Evolutionary conservation across 1,284 basidiomycete species (phyloP).

Genomic region (Pseudozyma flocculosa): DNA sequence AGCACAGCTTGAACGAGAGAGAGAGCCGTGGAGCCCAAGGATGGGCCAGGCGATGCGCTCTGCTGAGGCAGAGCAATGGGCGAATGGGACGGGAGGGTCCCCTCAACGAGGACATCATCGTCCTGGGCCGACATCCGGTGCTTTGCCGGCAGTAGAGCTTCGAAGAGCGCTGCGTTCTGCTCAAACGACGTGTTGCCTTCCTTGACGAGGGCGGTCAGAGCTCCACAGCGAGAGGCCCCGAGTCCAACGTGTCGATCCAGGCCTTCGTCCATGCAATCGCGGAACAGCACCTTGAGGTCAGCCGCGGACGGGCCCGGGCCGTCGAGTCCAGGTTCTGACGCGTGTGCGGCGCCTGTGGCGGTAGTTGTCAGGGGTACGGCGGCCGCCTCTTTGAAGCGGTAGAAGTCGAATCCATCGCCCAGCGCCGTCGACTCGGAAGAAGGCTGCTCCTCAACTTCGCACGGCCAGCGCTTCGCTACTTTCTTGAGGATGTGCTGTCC

Average conservation of each 20-base stretch:
- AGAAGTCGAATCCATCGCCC: slow-evolving; percentile 67
- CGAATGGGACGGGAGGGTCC: no score
- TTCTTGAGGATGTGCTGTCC: slow-evolving; percentile 72
- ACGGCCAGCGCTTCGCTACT: slow-evolving; percentile 60
- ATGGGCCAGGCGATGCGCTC: no score
- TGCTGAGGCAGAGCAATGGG: no score
- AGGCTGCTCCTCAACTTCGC: no score
- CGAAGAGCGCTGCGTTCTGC: slow-evolving; percentile 69
- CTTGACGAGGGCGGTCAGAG: slow-evolving; percentile 59
- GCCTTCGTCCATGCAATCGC: slow-evolving; percentile 71
- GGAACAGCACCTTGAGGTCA: slow-evolving; percentile 77
- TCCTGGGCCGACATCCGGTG: slow-evolving; percentile 2
- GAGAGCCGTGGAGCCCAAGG: no score
- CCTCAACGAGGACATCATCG: no score
- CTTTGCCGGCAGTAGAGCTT: slow-evolving; percentile 12
- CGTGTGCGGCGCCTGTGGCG: no score
- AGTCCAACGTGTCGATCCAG: slow-evolving; percentile 52
- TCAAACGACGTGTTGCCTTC: slow-evolving; percentile 73
- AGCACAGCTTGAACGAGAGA: no score
- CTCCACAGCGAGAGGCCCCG: slow-evolving; percentile 63
- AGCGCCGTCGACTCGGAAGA: slow-evolving; percentile 55
- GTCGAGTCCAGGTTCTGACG: no score
- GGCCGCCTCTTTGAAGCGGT: slow-evolving; percentile 75
- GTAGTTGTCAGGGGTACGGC: no score
- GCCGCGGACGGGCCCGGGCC: no score